Conservation (phyloP, 164 flowering plant genomes). For the Macadamia tetraphylla region DNA sequence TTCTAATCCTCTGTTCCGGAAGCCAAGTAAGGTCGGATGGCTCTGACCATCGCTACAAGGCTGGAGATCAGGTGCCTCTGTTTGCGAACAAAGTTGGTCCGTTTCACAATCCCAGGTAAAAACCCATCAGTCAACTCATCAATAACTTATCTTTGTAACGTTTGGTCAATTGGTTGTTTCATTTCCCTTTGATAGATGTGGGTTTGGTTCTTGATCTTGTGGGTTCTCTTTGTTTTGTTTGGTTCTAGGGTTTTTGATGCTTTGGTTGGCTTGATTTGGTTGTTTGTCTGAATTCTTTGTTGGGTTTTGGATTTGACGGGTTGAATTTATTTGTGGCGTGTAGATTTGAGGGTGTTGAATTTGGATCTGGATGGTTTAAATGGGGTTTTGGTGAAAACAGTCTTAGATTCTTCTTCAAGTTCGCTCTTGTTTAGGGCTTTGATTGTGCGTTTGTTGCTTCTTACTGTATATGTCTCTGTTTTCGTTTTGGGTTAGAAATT, state of each 20-base stretch:
- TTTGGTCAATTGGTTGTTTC: neutral
- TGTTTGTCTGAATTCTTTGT: neutral
- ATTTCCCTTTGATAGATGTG: neutral
- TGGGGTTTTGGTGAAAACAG: neutral
- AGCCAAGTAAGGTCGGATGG: too few species aligned
- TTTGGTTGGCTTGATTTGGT: neutral
- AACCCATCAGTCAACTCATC: neutral
- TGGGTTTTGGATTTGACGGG: neutral
- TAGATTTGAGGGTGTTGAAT: neutral
- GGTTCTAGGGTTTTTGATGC: neutral
- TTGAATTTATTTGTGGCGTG: neutral
- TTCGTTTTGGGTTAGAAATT: neutral
- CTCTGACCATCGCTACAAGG: too few species aligned
- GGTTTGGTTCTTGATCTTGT: neutral
- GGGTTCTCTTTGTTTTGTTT: neutral
- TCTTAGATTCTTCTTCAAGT: neutral
- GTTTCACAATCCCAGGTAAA: too few species aligned
- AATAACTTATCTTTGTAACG: too few species aligned
- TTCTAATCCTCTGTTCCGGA: too few species aligned
- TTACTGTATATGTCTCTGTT: too few species aligned
- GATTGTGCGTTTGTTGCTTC: neutral
- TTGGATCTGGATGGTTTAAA: neutral
- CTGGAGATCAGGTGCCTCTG: too few species aligned
- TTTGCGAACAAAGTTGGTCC: too few species aligned
- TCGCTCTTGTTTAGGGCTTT: neutral